A percentile compares a stretch with the other conserved stretches of the same genome.
phyloP scores from a whole-genome alignment of 192 early-diverging fungal species.

The Dissophora ornata region DNA sequence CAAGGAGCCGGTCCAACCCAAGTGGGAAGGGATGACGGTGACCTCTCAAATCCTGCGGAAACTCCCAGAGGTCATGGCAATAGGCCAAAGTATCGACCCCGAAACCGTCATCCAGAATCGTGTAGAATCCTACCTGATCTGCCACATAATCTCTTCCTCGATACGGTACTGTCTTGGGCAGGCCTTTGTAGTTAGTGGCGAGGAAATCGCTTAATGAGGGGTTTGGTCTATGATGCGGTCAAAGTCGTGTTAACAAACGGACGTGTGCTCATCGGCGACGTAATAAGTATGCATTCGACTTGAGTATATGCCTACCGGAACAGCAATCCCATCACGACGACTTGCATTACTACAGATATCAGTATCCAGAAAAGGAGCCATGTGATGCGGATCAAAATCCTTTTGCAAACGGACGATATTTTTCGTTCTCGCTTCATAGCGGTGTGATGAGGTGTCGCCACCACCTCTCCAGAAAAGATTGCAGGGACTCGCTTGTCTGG shows the following conservation, averaged over 20 bases:
- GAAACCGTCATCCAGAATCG: slow-evolving; percentile 17
- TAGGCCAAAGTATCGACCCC: slow-evolving; percentile 18
- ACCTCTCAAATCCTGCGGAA: not conserved
- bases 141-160: slow-evolving; percentile 23
- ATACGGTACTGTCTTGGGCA: not conserved
- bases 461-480: not conserved
- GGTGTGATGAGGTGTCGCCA: too few species aligned
- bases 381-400: not conserved
- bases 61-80: slow-evolving; percentile 27
- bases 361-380: slow-evolving; percentile 8
- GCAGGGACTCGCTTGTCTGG: not conserved
- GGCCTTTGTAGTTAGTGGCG: not conserved
- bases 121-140: slow-evolving; percentile 22
- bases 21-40: not conserved
- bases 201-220: not conserved
- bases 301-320: slow-evolving; percentile 7
- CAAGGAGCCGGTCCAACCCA: too few species aligned
- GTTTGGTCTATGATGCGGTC: slow-evolving; percentile 13
- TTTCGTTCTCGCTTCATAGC: not conserved
- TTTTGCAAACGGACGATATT: not conserved
- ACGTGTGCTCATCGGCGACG: too few species aligned
- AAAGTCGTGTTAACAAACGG: not conserved
- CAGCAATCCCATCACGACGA: slow-evolving; percentile 16
- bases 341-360: not conserved
- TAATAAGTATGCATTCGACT: too few species aligned